Evolutionary conservation across 2,329 filamentous ascomycete species (phyloP).

Genomic region (Ascochyta viciae-villosae): DNA sequence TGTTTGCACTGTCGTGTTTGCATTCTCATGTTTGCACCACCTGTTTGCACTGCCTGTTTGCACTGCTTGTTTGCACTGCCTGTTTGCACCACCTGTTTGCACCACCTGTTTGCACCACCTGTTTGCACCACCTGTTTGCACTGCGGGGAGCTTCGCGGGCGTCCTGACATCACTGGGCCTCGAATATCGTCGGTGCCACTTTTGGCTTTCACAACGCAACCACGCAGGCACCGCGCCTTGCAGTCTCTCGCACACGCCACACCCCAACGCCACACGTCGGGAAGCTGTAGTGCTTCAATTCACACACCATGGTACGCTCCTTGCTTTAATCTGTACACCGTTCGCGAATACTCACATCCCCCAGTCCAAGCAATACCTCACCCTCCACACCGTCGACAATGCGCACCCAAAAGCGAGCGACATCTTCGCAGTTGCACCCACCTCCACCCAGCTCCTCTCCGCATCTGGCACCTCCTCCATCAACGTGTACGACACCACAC

Average conservation of each 20-base stretch:
- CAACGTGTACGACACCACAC: conserved; percentile 77
- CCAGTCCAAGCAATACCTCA: conserved; percentile 98
- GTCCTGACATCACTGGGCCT: conserved; percentile 37
- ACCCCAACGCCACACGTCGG: too few species aligned
- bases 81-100: conserved; percentile 22
- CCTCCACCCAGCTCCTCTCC: conserved; percentile 76
- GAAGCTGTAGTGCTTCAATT: conserved; percentile 6
- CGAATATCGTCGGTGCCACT: conserved; percentile 1
- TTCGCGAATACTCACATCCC: conserved; percentile 12
- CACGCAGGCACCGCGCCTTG: neutral
- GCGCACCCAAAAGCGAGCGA: conserved; percentile 75
- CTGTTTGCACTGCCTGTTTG: too few species aligned
- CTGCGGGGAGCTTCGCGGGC: conserved; percentile 35
- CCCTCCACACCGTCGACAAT: conserved; percentile 87
- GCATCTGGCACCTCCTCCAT: conserved; percentile 85
- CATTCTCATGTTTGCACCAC: too few species aligned
- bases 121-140: conserved; percentile 20
- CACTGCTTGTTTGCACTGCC: too few species aligned
- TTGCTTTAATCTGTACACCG: too few species aligned
- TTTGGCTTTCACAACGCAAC: neutral
- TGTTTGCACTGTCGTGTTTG: conserved; percentile 22
- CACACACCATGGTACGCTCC: conserved; percentile 8
- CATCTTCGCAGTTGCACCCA: conserved; percentile 83
- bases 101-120: too few species aligned
- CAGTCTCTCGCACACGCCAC: neutral